Conservation (phyloP, 257 asterid genomes). For the Solanum virginianum region DNA sequence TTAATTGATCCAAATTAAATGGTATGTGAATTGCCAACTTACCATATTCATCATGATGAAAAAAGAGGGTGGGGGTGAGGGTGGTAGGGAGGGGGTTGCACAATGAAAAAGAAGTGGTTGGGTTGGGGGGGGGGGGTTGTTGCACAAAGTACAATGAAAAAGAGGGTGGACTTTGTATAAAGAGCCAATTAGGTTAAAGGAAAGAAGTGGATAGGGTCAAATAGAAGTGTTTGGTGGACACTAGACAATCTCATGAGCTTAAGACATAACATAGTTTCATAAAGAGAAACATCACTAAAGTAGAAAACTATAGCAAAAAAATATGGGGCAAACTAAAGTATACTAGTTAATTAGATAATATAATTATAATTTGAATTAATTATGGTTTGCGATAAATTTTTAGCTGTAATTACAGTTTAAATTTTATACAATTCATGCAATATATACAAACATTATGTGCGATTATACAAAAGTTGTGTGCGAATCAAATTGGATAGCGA, state of each 20-base stretch:
- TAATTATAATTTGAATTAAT: no score
- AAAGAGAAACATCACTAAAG: conserved; percentile 17
- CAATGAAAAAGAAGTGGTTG: background rate
- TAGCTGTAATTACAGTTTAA: no score
- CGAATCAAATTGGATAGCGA: no score
- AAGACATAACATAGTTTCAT: conserved; percentile 8
- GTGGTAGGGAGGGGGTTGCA: background rate
- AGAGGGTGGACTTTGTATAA: background rate
- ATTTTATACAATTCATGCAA: no score
- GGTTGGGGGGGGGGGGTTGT: background rate
- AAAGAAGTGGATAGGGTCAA: background rate
- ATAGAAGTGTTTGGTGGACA: background rate
- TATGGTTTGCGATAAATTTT: no score
- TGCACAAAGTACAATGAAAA: background rate
- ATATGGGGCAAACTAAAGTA: no score
- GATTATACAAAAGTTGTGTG: no score
- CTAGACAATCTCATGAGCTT: conserved; percentile 18
- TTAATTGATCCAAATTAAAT: background rate
- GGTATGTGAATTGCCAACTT: background rate
- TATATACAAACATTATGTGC: no score
- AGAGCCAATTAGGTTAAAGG: background rate
- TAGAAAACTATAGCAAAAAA: background rate
- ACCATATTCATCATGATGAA: background rate
- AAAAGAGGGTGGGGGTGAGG: background rate
- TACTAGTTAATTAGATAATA: no score